Conservation (phyloP, 441 rosid species). For the Jatropha multifida region DNA sequence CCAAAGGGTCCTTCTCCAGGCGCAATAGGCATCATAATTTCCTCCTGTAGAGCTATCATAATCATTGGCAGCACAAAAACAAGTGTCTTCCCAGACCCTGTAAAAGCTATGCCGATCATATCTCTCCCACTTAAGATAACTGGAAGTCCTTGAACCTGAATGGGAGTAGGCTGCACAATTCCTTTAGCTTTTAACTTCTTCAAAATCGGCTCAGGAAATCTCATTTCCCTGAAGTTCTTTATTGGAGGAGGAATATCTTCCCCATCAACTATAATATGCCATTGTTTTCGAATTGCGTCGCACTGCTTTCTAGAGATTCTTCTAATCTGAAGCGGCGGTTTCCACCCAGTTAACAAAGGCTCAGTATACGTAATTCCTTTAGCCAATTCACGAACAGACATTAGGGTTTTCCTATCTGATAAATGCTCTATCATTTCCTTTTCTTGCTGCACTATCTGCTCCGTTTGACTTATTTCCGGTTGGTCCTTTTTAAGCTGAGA, state of each 20-base stretch:
- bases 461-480: conserved; percentile 64
- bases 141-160: conserved; percentile 94
- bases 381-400: conserved; percentile 87
- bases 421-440: conserved; percentile 90
- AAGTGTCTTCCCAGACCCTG: conserved; percentile 78
- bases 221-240: conserved; percentile 82
- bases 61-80: conserved; percentile 79
- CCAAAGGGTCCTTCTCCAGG: conserved; percentile 78
- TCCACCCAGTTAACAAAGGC: conserved; percentile 77
- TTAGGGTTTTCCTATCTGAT: conserved; percentile 76
- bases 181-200: conserved; percentile 74
- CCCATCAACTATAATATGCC: conserved; percentile 91
- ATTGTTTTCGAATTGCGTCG: conserved; percentile 74
- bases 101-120: conserved; percentile 87
- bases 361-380: conserved; percentile 83
- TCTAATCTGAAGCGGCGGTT: conserved; percentile 65
- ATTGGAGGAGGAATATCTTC: conserved; percentile 84
- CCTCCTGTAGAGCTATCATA: conserved; percentile 76
- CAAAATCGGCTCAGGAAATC: conserved; percentile 69
- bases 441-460: conserved; percentile 80
- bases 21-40: conserved; percentile 69
- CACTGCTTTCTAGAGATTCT: conserved; percentile 55
- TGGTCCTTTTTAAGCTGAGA: conserved; percentile 80
- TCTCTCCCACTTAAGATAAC: conserved; percentile 79
- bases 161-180: conserved; percentile 94